phyloP scores from a whole-genome alignment of 2,329 filamentous ascomycete species.

The Fusarium tanahbumbuense region DNA sequence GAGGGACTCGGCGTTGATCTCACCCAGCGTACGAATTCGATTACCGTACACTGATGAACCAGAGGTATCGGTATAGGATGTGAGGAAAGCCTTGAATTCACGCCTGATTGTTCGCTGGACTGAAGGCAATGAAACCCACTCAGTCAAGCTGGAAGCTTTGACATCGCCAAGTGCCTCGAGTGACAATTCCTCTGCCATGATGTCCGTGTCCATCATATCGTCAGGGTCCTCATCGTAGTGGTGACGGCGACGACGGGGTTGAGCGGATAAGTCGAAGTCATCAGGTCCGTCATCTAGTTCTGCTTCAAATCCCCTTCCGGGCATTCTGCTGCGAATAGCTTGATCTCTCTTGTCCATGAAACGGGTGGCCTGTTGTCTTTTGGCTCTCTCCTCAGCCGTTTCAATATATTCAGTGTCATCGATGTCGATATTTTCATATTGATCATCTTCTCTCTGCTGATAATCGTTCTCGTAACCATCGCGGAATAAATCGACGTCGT shows the following conservation, averaged over 20 bases:
- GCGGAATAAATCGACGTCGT: conserved; percentile 82
- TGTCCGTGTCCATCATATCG: conserved; percentile 90
- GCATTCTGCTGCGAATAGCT: neutral
- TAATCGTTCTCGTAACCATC: conserved; percentile 80
- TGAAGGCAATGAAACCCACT: conserved; percentile 91
- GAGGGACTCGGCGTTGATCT: conserved; percentile 94
- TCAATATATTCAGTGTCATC: conserved; percentile 84
- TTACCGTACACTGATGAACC: conserved; percentile 95
- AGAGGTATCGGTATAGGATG: conserved; percentile 91
- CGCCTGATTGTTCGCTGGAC: conserved; percentile 94
- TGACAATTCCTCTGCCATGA: conserved; percentile 95
- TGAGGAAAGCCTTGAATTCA: conserved; percentile 97
- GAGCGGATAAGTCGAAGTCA: conserved; percentile 84
- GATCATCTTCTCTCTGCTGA: conserved; percentile 72
- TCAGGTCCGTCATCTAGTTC: conserved; percentile 83
- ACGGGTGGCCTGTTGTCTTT: conserved; percentile 76
- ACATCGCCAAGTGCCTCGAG: conserved; percentile 92
- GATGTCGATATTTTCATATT: conserved; percentile 76
- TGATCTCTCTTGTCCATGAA: conserved; percentile 79
- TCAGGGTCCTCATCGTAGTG: conserved; percentile 95
- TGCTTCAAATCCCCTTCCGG: conserved; percentile 71
- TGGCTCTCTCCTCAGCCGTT: conserved; percentile 67
- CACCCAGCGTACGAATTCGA: conserved; percentile 93
- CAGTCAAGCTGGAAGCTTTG: conserved; percentile 91
- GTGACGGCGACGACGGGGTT: conserved; percentile 86